Percentiles rank a stretch among this genome's conserved stretches.
phyloP scores from a whole-genome alignment of 169 alveolate genomes.

The Eimeria praecox region DNA sequence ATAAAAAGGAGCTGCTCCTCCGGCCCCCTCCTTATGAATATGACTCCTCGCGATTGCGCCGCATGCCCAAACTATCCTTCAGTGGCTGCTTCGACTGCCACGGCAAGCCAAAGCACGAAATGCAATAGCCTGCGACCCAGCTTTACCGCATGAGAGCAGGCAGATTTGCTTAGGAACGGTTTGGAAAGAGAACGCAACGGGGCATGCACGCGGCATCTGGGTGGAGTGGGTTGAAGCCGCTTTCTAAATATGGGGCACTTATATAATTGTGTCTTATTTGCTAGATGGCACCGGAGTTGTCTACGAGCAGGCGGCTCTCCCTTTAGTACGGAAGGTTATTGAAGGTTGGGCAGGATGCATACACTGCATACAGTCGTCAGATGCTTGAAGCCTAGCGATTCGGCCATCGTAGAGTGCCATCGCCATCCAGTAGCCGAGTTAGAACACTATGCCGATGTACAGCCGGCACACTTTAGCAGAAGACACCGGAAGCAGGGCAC shows the following conservation, averaged over 20 bases:
- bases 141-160: background rate
- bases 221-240: background rate
- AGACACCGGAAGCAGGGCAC: background rate
- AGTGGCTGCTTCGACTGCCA: conserved; percentile 71
- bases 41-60: conserved; percentile 21
- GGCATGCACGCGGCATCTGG: background rate
- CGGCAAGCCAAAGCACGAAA: conserved; percentile 24
- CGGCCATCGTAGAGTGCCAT: background rate
- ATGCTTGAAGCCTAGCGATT: background rate
- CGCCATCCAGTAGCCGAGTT: background rate
- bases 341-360: background rate
- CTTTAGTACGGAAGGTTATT: conserved; percentile 59
- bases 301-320: conserved; percentile 67
- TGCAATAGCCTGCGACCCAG: background rate
- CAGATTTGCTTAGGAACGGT: background rate
- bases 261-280: background rate
- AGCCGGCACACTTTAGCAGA: background rate
- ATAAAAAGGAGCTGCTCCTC: conserved; percentile 60
- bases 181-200: background rate
- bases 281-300: conserved; percentile 64
- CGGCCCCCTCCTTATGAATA: background rate
- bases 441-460: background rate
- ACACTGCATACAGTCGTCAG: background rate
- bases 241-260: background rate
- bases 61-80: conserved; percentile 67